Conservation (phyloP, 768 basidiomycete species). For the Termitomyces sp. region DNA sequence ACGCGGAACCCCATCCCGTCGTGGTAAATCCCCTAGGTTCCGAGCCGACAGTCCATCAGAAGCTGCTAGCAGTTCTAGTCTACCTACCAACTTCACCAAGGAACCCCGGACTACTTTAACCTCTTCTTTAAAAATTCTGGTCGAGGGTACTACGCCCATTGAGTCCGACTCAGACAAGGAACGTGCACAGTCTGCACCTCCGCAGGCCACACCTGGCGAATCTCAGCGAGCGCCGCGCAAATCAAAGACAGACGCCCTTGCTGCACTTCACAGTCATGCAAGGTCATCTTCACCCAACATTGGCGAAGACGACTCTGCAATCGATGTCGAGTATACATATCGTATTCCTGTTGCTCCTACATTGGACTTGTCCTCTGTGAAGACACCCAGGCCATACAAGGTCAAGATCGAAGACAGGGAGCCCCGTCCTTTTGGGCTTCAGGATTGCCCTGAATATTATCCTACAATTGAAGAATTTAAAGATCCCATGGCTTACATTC, state of each 20-base stretch:
- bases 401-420: slow-evolving; percentile 28
- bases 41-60: slow-evolving; percentile 40
- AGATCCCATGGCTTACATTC: slow-evolving; percentile 92
- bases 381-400: slow-evolving; percentile 52
- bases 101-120: slow-evolving; percentile 48
- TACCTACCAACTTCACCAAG: slow-evolving; percentile 43
- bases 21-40: slow-evolving; percentile 57
- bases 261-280: slow-evolving; percentile 66
- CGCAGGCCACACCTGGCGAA: slow-evolving; percentile 34
- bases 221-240: slow-evolving; percentile 76
- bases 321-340: slow-evolving; percentile 39
- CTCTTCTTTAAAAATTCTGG: slow-evolving; percentile 72
- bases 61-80: slow-evolving; percentile 31
- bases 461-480: slow-evolving; percentile 89
- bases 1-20: slow-evolving; percentile 57
- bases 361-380: slow-evolving; percentile 68
- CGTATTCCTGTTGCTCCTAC: slow-evolving; percentile 58
- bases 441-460: slow-evolving; percentile 86
- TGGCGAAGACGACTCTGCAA: slow-evolving; percentile 45
- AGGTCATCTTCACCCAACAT: slow-evolving; percentile 48
- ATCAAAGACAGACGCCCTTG: slow-evolving; percentile 85
- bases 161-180: slow-evolving; percentile 37
- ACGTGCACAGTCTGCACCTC: slow-evolving; percentile 27
- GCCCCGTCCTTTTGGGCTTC: slow-evolving; percentile 77
- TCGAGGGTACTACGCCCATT: slow-evolving; percentile 69